Base-by-base conservation (phyloP, 2,329 filamentous ascomycete genomes). In the Venturia oleaginea region DNA sequence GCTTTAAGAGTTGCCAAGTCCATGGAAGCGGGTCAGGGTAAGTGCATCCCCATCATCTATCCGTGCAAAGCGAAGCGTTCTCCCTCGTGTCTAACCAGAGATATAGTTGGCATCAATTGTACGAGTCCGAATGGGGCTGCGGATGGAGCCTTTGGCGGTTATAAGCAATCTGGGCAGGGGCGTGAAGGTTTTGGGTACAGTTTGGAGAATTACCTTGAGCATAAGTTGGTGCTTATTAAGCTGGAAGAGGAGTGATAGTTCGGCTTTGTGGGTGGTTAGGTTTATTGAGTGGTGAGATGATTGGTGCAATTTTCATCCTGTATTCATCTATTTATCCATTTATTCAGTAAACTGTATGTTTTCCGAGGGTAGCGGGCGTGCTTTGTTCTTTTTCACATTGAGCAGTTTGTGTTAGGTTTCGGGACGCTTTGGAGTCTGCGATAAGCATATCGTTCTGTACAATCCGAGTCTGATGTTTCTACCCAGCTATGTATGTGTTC, bases 181-280 rank as follows among this genome's bases (percentile, higher is more conserved):
- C 65, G 73, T 13, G 73, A 75, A 65, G 67, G 70, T 24, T 72
- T 72, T 34, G 64, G 63, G 19, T 59, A 68, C 11, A 73, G 72
- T 0, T n/a, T 74, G 62, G 69, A 73, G 69, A 69, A 72, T 38
- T 75, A 74, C 64, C 48, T 73, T 24, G 70, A 75, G 61, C 59
- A 68, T 5, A 74, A 75, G 70, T 71, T 69, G 5, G 70, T 75
- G 59, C 63, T 48, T 7, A 72, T 75, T 3, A 75, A 68, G 65
- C 38, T 65, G 13, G 51, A 32, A 34, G 51, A 4, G 4, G 51
- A n/a, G n/a, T n/a, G n/a, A 34, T 27, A 19, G 27, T 32, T 30
- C 13, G 27, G 24, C 13, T n/a, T 6, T 34, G 15, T 10, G 13
- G n/a, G 7, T 34, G 51, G 51, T 11, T 13, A 32, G 13, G 4